Percentiles rank a stretch among this genome's conserved stretches.
Conservation (phyloP, 345 rosid genomes). For the Crucihimalaya himalaica region DNA sequence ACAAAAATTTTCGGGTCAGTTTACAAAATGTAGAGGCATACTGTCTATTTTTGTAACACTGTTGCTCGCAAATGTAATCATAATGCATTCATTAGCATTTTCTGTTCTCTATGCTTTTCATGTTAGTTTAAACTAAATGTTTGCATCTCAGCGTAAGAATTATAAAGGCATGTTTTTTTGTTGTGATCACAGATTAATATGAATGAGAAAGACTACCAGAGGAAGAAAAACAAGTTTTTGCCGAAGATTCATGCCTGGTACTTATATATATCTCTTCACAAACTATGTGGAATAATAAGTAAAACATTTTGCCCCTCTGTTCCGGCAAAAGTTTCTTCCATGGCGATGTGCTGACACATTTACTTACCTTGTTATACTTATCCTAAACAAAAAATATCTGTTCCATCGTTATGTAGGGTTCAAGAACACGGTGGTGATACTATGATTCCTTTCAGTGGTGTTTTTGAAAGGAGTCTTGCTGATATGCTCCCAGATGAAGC, state of each 20-base stretch:
- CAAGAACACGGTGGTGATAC: conserved; percentile 94
- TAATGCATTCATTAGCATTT: background rate
- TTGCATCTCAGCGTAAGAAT: background rate
- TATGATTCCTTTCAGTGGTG: conserved; percentile 93
- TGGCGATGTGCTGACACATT: background rate
- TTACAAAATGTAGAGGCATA: background rate
- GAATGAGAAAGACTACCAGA: conserved; percentile 94
- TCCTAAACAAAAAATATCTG: background rate
- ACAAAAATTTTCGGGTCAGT: background rate
- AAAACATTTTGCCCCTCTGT: background rate
- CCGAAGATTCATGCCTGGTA: conserved; percentile 99
- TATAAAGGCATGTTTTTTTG: conserved; percentile 4
- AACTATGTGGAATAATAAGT: conserved; percentile 16
- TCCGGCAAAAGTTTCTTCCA: conserved; percentile 5
- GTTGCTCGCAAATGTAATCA: background rate
- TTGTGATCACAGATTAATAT: conserved; percentile 72
- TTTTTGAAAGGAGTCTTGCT: conserved; percentile 72
- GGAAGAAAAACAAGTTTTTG: conserved; percentile 95
- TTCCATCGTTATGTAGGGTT: conserved; percentile 59
- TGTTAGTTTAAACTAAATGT: background rate
- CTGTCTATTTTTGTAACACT: conserved; percentile 6
- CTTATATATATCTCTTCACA: conserved; percentile 5
- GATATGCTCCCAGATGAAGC: conserved; percentile 81
- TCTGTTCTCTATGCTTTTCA: conserved; percentile 2
- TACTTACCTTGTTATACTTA: background rate